Conservation (phyloP, 805 yeast genomes). For the Isabelozyma pseudorhagii region DNA sequence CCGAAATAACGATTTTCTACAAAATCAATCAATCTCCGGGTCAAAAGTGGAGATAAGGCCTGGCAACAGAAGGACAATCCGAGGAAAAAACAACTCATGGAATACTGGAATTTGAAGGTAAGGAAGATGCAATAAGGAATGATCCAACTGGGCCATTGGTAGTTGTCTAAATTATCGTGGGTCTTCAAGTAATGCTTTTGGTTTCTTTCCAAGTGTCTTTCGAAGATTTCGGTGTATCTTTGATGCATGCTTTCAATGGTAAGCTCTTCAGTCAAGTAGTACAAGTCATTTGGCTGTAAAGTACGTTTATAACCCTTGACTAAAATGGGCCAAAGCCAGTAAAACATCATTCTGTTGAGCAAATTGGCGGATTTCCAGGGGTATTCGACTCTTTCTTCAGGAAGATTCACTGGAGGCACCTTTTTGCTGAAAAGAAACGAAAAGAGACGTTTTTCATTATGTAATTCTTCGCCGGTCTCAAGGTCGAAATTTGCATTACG, state of each 20-base stretch:
- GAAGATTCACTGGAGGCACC: slow-evolving; percentile 49
- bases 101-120: slow-evolving; percentile 48
- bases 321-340: slow-evolving; percentile 39
- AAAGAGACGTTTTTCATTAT: slow-evolving; percentile 49
- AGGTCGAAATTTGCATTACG: slow-evolving; percentile 1
- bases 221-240: slow-evolving; percentile 22
- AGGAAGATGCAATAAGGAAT: slow-evolving; percentile 45
- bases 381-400: slow-evolving; percentile 48
- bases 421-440: slow-evolving; percentile 47
- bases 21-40: slow-evolving; percentile 60
- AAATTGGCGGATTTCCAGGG: slow-evolving; percentile 43
- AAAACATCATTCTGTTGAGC: slow-evolving; percentile 38
- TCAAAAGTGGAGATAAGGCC: slow-evolving; percentile 64
- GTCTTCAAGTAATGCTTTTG: slow-evolving; percentile 15
- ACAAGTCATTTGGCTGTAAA: slow-evolving; percentile 36
- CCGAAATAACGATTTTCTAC: slow-evolving; percentile 52
- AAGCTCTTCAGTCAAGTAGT: slow-evolving; percentile 31
- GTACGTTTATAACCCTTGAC: slow-evolving; percentile 40
- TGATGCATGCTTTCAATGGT: slow-evolving; percentile 34
- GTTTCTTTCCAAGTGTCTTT: slow-evolving; percentile 15
- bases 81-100: slow-evolving; percentile 38
- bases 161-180: slow-evolving; percentile 6
- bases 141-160: slow-evolving; percentile 33
- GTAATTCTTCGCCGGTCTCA: slow-evolving; percentile 26
- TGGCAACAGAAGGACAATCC: slow-evolving; percentile 44